These are phyloP conservation scores for Trifolium repens DNA, from an alignment of 306 rosid genomes.

Conservation along the genomic window DNA sequence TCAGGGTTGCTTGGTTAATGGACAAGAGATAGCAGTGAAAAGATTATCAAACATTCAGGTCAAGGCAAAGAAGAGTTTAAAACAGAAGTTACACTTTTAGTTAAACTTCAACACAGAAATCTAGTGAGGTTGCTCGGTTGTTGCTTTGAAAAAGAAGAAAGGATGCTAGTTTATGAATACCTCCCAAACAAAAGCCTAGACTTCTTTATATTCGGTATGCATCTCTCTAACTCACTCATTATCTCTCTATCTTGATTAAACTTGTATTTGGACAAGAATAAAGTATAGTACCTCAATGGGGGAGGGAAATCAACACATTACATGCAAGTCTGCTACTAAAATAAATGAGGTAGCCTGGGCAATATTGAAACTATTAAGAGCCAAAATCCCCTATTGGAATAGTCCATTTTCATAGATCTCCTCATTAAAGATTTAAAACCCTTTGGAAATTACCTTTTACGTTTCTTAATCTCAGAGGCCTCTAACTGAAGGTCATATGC, in stretches of 20 bases:
- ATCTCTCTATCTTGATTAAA: background rate
- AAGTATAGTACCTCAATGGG: too few relatives aligned
- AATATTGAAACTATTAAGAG: too few relatives aligned
- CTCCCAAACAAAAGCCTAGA: constrained; percentile 59
- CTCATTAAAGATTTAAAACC: too few relatives aligned
- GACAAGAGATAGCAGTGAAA: constrained; percentile 60
- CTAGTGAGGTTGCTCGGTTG: constrained; percentile 44
- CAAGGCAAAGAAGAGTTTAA: constrained; percentile 47
- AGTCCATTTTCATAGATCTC: too few relatives aligned
- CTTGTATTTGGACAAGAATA: background rate
- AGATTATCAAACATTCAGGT: constrained; percentile 40
- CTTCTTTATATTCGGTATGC: constrained; percentile 51
- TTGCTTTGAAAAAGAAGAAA: constrained; percentile 47
- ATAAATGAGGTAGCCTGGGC: too few relatives aligned
- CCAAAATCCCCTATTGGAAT: too few relatives aligned
- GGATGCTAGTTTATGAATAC: constrained; percentile 50
- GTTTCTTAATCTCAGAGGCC: too few relatives aligned
- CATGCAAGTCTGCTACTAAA: too few relatives aligned
- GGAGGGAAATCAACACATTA: too few relatives aligned
- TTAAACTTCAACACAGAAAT: constrained; percentile 46
- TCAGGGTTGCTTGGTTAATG: constrained; percentile 52
- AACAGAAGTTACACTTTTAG: constrained; percentile 40
- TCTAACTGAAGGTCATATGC: too few relatives aligned
- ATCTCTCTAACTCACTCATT: background rate
- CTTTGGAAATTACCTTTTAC: too few relatives aligned